These are phyloP conservation scores for Alternaria atra DNA, from an alignment of 2,329 filamentous ascomycete genomes.

Conservation along the genomic window DNA sequence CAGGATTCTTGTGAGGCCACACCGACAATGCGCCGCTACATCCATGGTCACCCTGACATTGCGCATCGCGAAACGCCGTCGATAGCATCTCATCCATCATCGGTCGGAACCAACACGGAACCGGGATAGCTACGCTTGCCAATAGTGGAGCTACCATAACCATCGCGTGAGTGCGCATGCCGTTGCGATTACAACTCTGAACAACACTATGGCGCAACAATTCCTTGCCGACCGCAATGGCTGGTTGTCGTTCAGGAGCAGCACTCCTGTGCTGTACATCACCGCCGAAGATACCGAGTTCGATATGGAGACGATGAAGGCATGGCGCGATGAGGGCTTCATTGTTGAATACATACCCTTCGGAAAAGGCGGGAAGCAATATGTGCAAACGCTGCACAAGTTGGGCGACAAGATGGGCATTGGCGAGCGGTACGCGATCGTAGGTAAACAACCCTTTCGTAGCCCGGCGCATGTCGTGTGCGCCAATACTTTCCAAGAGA, in stretches of 20 bases:
- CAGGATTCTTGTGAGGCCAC: constrained; percentile 10
- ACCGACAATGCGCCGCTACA: constrained; percentile 10
- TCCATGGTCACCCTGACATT: not conserved
- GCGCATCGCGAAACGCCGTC: not conserved
- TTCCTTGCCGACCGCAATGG: constrained; percentile 50
- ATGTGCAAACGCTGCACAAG: constrained; percentile 58
- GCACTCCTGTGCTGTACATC: constrained; percentile 58
- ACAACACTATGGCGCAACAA: constrained; percentile 44
- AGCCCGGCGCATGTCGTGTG: constrained; percentile 5
- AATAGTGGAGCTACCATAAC: constrained; percentile 16
- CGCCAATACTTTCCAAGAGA: not conserved
- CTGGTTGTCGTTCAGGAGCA: constrained; percentile 53
- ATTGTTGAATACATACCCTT: constrained; percentile 65
- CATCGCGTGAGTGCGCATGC: constrained; percentile 8
- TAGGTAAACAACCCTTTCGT: constrained; percentile 58
- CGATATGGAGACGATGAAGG: constrained; percentile 61
- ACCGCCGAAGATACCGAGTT: constrained; percentile 65
- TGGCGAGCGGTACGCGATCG: constrained; percentile 69
- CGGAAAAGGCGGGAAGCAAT: constrained; percentile 59
- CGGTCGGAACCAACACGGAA: constrained; percentile 8
- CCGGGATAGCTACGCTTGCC: constrained; percentile 8
- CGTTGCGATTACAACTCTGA: constrained; percentile 3
- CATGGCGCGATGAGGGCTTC: constrained; percentile 70
- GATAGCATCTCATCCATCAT: not conserved
- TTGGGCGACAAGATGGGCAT: constrained; percentile 64